A percentile compares a stretch with the other conserved stretches of the same genome.
These are phyloP conservation scores for Lepidium didymum DNA, from an alignment of 345 rosid species.

Conservation along the genomic window DNA sequence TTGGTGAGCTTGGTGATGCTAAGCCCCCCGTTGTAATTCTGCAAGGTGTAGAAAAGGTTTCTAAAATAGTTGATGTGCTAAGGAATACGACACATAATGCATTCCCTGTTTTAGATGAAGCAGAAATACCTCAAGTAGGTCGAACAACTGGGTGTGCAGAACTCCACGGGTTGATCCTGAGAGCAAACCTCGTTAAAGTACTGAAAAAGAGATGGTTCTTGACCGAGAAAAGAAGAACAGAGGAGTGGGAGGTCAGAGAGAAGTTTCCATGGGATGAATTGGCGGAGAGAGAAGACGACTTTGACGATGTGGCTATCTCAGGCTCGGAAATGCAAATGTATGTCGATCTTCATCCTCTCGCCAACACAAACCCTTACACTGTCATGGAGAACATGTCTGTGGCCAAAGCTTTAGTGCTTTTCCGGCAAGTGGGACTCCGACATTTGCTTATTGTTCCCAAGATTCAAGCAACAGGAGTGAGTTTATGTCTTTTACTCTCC, in stretches of 20 bases:
- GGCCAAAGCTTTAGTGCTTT: slow-evolving; percentile 84
- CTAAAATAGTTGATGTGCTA: slow-evolving; percentile 64
- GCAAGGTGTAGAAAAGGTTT: slow-evolving; percentile 70
- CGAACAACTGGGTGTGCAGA: slow-evolving; percentile 34
- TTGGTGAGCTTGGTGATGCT: slow-evolving; percentile 73
- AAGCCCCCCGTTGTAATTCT: slow-evolving; percentile 67
- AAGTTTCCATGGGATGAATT: slow-evolving; percentile 72
- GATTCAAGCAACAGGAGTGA: slow-evolving; percentile 67
- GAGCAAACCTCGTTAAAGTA: slow-evolving; percentile 68
- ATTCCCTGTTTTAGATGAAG: slow-evolving; percentile 61
- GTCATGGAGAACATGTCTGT: slow-evolving; percentile 86
- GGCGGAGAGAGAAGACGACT: slow-evolving; percentile 60
- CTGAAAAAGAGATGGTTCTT: slow-evolving; percentile 83
- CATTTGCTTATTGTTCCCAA: slow-evolving; percentile 75
- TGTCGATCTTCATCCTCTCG: slow-evolving; percentile 79
- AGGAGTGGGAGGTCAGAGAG: slow-evolving; percentile 79
- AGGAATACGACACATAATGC: slow-evolving; percentile 70
- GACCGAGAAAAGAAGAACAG: slow-evolving; percentile 65
- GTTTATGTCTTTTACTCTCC: slow-evolving; percentile 15
- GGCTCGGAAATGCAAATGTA: slow-evolving; percentile 85
- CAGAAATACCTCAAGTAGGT: slow-evolving; percentile 39
- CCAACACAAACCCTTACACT: slow-evolving; percentile 82
- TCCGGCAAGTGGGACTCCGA: slow-evolving; percentile 72
- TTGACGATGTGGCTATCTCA: slow-evolving; percentile 59
- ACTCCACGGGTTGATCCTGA: slow-evolving; percentile 66